Conservation (phyloP, 441 rosid species). For the Aquilaria agallochum region DNA sequence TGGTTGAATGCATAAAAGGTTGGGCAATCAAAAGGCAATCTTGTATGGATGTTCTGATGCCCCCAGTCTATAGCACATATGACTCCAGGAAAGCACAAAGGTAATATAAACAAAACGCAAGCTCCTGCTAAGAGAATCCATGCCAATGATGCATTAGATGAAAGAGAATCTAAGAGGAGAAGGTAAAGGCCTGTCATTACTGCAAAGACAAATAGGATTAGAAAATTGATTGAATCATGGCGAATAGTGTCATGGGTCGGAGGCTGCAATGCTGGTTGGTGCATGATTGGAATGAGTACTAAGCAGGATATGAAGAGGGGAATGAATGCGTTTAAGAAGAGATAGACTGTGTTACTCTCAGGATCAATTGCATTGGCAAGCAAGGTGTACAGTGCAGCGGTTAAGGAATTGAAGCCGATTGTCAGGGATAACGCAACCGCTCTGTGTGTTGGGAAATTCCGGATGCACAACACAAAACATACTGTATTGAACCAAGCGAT, state of each 20-base stretch:
- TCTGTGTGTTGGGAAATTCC: constrained; percentile 51
- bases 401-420: constrained; percentile 71
- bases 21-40: constrained; percentile 18
- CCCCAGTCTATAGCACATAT: constrained; percentile 38
- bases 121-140: constrained; percentile 63
- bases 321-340: constrained; percentile 53
- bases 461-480: constrained; percentile 67
- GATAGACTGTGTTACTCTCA: constrained; percentile 39
- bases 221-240: constrained; percentile 41
- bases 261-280: constrained; percentile 26
- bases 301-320: constrained; percentile 53
- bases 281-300: constrained; percentile 51
- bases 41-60: constrained; percentile 14
- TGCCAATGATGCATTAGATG: constrained; percentile 33
- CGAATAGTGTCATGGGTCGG: constrained; percentile 21
- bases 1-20: constrained; percentile 29
- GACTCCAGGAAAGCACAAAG: constrained; percentile 53
- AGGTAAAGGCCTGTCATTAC: constrained; percentile 68
- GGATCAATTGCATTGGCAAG: constrained; percentile 52
- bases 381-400: constrained; percentile 71
- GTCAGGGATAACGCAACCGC: constrained; percentile 73
- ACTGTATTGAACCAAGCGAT: constrained; percentile 95
- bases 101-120: constrained; percentile 42
- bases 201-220: constrained; percentile 54
- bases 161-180: constrained; percentile 47